phyloP scores from a whole-genome alignment of 805 yeast species.

The Wickerhamiella qilinensis region DNA sequence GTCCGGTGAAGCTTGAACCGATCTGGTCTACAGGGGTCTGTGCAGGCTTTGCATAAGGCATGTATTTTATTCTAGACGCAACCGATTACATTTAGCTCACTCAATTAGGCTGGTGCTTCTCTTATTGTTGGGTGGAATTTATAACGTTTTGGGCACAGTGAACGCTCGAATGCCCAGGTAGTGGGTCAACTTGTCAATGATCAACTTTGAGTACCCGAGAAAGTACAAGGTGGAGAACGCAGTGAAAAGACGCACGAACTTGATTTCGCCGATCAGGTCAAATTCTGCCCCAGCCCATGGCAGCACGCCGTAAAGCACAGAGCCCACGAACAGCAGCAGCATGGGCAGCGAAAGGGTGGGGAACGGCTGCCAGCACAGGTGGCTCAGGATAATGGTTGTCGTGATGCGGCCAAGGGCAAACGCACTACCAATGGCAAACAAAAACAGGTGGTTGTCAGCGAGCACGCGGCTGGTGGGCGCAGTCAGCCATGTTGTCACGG shows the following conservation, averaged over 20 bases:
- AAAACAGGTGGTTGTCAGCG: conserved; percentile 33
- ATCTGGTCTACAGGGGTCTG: conserved; percentile 9
- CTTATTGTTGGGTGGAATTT: no score
- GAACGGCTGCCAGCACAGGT: conserved; percentile 65
- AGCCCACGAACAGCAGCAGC: conserved; percentile 25
- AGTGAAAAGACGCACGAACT: conserved; percentile 36
- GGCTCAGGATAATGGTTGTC: conserved; percentile 50
- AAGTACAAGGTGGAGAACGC: conserved; percentile 54
- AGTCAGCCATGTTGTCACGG: conserved; percentile 31
- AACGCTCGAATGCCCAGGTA: conserved; percentile 77
- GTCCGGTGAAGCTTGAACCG: no score
- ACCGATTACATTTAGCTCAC: no score
- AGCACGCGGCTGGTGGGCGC: conserved; percentile 34
- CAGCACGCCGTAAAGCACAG: conserved; percentile 27
- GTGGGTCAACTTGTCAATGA: conserved; percentile 62
- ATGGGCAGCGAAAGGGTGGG: conserved; percentile 61
- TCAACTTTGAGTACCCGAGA: conserved; percentile 53
- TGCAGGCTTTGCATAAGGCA: no score
- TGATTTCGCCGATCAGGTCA: conserved; percentile 17
- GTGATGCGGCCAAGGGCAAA: conserved; percentile 75
- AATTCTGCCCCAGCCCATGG: conserved; percentile 32
- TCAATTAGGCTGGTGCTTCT: no score
- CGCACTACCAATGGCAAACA: conserved; percentile 65
- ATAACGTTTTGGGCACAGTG: conserved; percentile 38
- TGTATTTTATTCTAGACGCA: no score